Evolutionary conservation across 2,329 filamentous ascomycete species (phyloP).

Genomic region (Taxawa tesnikishii): DNA sequence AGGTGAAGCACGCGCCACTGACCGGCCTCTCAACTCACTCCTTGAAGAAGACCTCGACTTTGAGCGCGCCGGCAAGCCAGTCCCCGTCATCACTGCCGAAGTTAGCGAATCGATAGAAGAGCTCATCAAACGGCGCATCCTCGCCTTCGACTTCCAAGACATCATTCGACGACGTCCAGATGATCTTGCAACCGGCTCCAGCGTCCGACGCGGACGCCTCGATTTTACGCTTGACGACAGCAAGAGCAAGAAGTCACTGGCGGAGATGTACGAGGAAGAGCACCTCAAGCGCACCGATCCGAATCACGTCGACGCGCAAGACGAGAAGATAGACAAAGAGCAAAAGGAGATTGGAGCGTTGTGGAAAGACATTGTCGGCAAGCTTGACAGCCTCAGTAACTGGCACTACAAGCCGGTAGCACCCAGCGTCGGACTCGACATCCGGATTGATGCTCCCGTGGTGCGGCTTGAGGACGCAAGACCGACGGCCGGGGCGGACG

Average conservation of each 20-base stretch:
- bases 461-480: slow-evolving; percentile 92
- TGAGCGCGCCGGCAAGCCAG: slow-evolving; percentile 86
- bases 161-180: slow-evolving; percentile 72
- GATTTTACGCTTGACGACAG: slow-evolving; percentile 68
- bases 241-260: slow-evolving; percentile 77
- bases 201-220: slow-evolving; percentile 52
- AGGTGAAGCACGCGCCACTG: slow-evolving; percentile 72
- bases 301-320: slow-evolving; percentile 66
- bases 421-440: slow-evolving; percentile 65
- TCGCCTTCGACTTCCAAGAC: slow-evolving; percentile 86
- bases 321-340: slow-evolving; percentile 65
- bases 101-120: slow-evolving; percentile 84
- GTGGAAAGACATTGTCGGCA: slow-evolving; percentile 69
- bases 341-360: slow-evolving; percentile 71
- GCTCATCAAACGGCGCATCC: slow-evolving; percentile 84
- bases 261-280: slow-evolving; percentile 89
- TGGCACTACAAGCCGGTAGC: slow-evolving; percentile 94
- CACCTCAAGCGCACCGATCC: slow-evolving; percentile 65
- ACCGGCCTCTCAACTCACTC: slow-evolving; percentile 80
- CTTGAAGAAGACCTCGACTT: slow-evolving; percentile 94
- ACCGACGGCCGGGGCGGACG: slow-evolving; percentile 66
- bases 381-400: slow-evolving; percentile 79
- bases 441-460: slow-evolving; percentile 82
- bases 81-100: slow-evolving; percentile 86
- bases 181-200: slow-evolving; percentile 47